Conservation (phyloP, 2,329 filamentous ascomycete genomes). For the Beauveria sp. region DNA sequence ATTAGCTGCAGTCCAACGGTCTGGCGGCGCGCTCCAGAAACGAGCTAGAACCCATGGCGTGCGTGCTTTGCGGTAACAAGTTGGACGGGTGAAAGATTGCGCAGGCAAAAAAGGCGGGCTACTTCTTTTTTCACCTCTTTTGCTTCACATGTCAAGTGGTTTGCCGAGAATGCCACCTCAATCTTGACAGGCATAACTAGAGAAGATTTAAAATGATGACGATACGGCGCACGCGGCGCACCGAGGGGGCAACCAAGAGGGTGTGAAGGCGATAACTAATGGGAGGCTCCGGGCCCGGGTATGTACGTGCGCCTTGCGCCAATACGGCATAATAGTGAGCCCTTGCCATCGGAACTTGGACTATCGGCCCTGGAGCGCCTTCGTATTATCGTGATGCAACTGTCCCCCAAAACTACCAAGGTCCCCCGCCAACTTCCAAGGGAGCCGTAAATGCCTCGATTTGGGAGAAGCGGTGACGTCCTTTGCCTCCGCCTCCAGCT, state of each 20-base stretch:
- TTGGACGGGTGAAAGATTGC: no score
- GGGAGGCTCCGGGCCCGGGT: no score
- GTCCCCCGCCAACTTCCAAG: not conserved
- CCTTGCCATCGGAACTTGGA: not conserved
- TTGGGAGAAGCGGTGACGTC: not conserved
- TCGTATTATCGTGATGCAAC: slow-evolving; percentile 1
- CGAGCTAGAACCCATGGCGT: not conserved
- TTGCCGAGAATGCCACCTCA: no score
- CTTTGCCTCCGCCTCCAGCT: not conserved
- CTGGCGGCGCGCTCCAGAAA: not conserved
- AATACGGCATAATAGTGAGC: not conserved
- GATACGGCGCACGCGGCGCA: not conserved
- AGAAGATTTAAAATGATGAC: no score
- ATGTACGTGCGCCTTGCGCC: not conserved
- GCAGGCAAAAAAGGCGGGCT: no score
- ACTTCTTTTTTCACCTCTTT: no score
- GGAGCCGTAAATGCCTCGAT: not conserved
- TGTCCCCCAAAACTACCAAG: no score
- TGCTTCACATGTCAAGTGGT: no score
- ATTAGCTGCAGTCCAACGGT: not conserved
- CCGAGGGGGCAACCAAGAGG: not conserved
- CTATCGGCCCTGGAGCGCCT: not conserved
- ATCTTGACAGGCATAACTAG: no score
- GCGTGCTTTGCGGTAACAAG: not conserved
- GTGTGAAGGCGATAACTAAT: not conserved